Base-by-base conservation (phyloP, 2,329 filamentous ascomycete genomes). In the Grosmannia penicillata region DNA sequence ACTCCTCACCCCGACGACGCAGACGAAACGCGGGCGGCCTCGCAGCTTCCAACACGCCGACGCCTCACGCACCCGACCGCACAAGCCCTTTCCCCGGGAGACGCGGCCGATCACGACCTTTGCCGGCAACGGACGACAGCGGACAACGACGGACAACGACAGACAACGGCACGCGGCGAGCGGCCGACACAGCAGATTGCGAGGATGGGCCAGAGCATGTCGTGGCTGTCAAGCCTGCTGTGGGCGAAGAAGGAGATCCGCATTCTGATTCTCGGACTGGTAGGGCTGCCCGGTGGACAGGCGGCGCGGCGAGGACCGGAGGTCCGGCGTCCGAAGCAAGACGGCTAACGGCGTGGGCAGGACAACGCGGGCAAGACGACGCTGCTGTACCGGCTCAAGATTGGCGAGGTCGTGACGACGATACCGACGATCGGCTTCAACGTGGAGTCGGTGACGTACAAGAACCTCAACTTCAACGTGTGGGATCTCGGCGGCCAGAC, bases 351-450 rank as follows among this genome's bases (percentile, higher is more conserved):
- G n/a, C 38, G 17, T 19, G 23, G 17, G 25, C 40, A 96, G 85
- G 91, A 98, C 62, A 96, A 96, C 61, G 91, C 91, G 34, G 91
- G 91, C 59, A 98, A 98, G 66, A 98, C 91, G 31, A 98, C 91
- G 24, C 70, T 98, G 43, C 68, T 98, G 42, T 98, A 98, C 67
- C 82, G 89, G 61, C 67, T 98, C 50, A 95, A 95, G 85, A 93
- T 98, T 55, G 91, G 91, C 56, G 91, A 98, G 60, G 91, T 98
- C 32, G 91, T 98, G 49, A 96, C 91, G 45, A 98, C 91, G 52
- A 96, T 96, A 70, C 91, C 91, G 17, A 98, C 91, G 39, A 96
- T 98, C 59, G 91, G 91, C 44, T 98, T 98, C 70, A 98, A 98
- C 59, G 91, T 98, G 52, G 91, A 98, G 63, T 94, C 86, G 18